phyloP scores from a whole-genome alignment of 306 rosid species.

The Citrullus colocynthis region DNA sequence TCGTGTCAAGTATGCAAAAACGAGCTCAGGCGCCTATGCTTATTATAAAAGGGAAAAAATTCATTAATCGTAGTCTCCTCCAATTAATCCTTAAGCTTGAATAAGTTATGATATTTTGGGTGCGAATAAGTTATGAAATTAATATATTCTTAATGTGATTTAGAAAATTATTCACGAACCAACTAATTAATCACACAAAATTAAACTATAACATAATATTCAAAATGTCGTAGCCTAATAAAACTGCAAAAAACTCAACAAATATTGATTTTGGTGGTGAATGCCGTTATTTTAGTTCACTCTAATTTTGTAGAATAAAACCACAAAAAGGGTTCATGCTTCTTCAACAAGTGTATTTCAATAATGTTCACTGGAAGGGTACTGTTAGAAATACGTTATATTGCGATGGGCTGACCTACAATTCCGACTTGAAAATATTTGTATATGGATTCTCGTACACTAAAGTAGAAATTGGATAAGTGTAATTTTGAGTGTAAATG shows the following conservation, averaged over 20 bases:
- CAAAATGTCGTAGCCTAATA: neutral
- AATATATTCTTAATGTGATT: too few relatives aligned
- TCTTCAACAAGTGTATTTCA: neutral
- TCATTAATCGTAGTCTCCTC: neutral
- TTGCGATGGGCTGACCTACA: neutral
- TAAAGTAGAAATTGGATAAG: neutral
- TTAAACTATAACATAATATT: neutral
- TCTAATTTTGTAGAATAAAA: neutral
- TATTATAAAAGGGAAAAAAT: neutral
- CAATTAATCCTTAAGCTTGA: neutral
- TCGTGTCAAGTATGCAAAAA: neutral
- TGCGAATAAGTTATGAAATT: too few relatives aligned
- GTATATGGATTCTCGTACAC: neutral
- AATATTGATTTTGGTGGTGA: neutral
- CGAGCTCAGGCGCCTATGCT: neutral
- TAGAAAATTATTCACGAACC: neutral
- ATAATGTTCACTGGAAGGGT: neutral
- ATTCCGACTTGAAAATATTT: neutral
- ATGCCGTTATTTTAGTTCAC: neutral
- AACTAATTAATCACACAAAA: neutral
- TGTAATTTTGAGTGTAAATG: neutral
- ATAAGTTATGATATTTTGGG: neutral
- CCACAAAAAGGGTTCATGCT: too few relatives aligned
- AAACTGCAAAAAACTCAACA: neutral
- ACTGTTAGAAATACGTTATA: neutral